Evolutionary conservation across 352 stramenopile genomes (phyloP), one percentile per base, ranked within the genome.

Genomic region (Phytophthora melonis): DNA sequence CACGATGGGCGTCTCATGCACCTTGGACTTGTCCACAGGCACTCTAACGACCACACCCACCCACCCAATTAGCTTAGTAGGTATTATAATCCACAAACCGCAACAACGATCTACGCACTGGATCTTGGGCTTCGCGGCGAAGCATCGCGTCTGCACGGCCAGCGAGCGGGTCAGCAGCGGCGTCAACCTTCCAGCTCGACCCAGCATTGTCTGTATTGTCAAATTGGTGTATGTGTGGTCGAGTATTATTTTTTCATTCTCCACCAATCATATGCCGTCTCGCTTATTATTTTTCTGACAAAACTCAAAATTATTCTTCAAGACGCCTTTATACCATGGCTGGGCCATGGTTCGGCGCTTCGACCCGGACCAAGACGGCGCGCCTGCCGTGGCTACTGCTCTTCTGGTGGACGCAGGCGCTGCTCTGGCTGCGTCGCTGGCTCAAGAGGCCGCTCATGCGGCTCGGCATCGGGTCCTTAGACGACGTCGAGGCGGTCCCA

Each of bases 1-100:
- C 39, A 88, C 87, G 25, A 94, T 70, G 1, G 70, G 55, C 10
- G 82, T 86, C 68, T 93, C 87, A 50, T 87, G 75, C 41, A 90
- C 66, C 25, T 85, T 83, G 21, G 75, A 79, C 23, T 47, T 81
- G 47, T 80, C 65, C 18, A 81, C 65, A 3, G 76, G 64, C 45
- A 78, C 54, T 57, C 72, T 80, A n/a, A 16, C 1, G 4, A 14
- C 9, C 34, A 41, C 34, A 41, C 9, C 34, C 34, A 41, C 34
- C 34, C 34, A 41, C 34, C n/a, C n/a, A n/a, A n/a, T n/a, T n/a
- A n/a, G n/a, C n/a, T n/a, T n/a, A n/a, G n/a, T n/a, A n/a, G n/a
- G n/a, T n/a, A n/a, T n/a, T n/a, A n/a, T n/a, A 41, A 16, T 41
- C 1, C 39, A 18, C 39, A 6, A 23, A 1, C n/a, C 16, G 4